Evolutionary conservation across 2,329 filamentous ascomycete genomes (phyloP), one percentile per base, ranked within the genome.

Genomic region (Tolypocladium inflatum): DNA sequence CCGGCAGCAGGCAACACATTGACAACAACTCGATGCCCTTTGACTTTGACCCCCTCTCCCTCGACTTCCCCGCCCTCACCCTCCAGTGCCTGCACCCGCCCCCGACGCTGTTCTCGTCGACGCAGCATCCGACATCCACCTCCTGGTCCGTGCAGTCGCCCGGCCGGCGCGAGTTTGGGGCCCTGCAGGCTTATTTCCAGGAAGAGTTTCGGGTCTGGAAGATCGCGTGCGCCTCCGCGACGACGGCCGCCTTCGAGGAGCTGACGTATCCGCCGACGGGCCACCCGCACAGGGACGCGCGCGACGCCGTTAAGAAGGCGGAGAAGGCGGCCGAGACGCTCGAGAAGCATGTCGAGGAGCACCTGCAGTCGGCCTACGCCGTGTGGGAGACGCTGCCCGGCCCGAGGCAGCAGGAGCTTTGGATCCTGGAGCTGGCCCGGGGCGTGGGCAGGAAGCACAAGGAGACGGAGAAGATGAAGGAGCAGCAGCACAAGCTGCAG

Each of bases 101-200:
- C 3, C 86, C 90, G 4, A 94, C 90, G 0, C 78, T 97, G 8
- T 93, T 92, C 74, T 88, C 90, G 11, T 83, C 87, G 0, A 90
- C 87, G 8, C 90, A 91, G 37, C 88, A 95, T 66, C 79, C 91
- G 2, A 90, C 88, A 0, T 79, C 84, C 23, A 84, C 86, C 3
- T 94, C 90, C 0, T 96, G 93, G 85, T 91, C 91, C 0, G 82
- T 96, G 38, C 78, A 84, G 26, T 86, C 89, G 1, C 92, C 92
- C 0, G 86, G 84, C 1, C 79, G 85, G 61, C 83, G 86, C 63
- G 90, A 96, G 70, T 85, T 85, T 55, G 85, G 89, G 19, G 87
- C 90, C 1, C 76, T 97, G 19, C 80, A 83, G 48, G 74, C 80
- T 56, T 86, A 83, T 58, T 88, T 94, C 57, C 77, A 79, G 17